Base-by-base conservation (phyloP, 352 stramenopile species). In the Peronospora tabacina region DNA sequence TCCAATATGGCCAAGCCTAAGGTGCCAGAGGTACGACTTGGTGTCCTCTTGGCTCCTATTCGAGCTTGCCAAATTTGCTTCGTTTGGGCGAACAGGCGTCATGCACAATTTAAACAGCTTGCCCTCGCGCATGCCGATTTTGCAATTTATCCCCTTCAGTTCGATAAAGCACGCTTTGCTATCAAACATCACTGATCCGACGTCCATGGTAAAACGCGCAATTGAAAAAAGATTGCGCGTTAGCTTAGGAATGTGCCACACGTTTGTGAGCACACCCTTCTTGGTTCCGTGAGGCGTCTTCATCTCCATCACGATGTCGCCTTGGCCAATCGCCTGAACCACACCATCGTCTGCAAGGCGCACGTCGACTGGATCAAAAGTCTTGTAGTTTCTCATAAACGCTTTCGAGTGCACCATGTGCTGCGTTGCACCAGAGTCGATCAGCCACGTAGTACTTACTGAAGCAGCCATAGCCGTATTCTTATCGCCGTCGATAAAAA, bases 391-490 rank as follows among this genome's bases (percentile, higher is more conserved):
- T 11, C 35, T 41, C 35, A 41, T 41, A 5, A 13, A 26, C 35
- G 2, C 11, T 22, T 26, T 41, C 2, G 16, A 41, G 8, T 7
- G 24, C 11, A 15, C 11, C 15, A 58, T 58, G 33, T 57, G 49
- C 38, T 57, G 38, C 19, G 49, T 51, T 29, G 38, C 50, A 20
- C 38, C 37, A 17, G 37, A 15, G 9, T 32, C 16, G 20, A 44
- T 7, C 5, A 44, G 17, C 20, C 37, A 30, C 11, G 3, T 17
- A 8, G 2, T 13, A 34, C 10, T n/a, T n/a, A n/a, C n/a, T n/a
- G n/a, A n/a, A n/a, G n/a, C n/a, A n/a, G n/a, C n/a, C n/a, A n/a
- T 13, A 10, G 29, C 5, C 29, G 5, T 34, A 1, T 7, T 0
- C 2, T 16, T 10, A 10, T 8, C 10, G 4, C 20, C 17, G 5